Base-by-base conservation (phyloP, 139 green algal genomes). In the Ostreobium quekettii region DNA sequence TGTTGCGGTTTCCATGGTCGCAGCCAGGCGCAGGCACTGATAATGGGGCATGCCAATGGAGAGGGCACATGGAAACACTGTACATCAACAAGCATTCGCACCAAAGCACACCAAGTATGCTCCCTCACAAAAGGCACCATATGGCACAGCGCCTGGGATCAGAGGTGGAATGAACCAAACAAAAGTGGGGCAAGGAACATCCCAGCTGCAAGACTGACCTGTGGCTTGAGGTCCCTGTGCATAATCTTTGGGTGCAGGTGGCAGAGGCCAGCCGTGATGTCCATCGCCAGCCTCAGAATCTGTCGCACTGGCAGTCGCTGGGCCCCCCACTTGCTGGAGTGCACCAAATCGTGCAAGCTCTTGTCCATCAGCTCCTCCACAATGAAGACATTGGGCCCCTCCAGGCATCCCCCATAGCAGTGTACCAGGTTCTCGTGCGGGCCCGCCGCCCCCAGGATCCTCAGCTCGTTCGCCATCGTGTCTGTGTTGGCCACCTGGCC, bases 191-290 rank as follows among this genome's bases (percentile, higher is more conserved):
- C n/a, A n/a, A n/a, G n/a, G n/a, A n/a, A n/a, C n/a, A n/a, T n/a
- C n/a, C n/a, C n/a, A n/a, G n/a, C n/a, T n/a, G n/a, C n/a, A n/a
- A n/a, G n/a, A n/a, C n/a, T 53, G 42, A 26, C 19, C 19, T 63
- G 7, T 7, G 80, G 80, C 67, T 90, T 90, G 15, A 90, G 66
- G 66, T 89, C 83, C 0, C 78, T 62, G 77, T 91, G 85, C 36
- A 91, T 71, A 24, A 91, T 78, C n/a, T 66, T 72, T 31, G 85
- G 85, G 66, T 91, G 85, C 47, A 91, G 74, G 77, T 91, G 85
- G 22, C 74, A 68, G 61, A 91, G 72, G 0, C 77, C 85, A 0
- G 49, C 61, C 0, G 82, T 78, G 22, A 89, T 68, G 37, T 90
- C 85, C 1, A 35, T 37, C 2, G 31, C 64, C 19, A 74, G 35